Evolutionary conservation across 2,329 filamentous ascomycete genomes (phyloP).

Genomic region (Juglanconis sp.): DNA sequence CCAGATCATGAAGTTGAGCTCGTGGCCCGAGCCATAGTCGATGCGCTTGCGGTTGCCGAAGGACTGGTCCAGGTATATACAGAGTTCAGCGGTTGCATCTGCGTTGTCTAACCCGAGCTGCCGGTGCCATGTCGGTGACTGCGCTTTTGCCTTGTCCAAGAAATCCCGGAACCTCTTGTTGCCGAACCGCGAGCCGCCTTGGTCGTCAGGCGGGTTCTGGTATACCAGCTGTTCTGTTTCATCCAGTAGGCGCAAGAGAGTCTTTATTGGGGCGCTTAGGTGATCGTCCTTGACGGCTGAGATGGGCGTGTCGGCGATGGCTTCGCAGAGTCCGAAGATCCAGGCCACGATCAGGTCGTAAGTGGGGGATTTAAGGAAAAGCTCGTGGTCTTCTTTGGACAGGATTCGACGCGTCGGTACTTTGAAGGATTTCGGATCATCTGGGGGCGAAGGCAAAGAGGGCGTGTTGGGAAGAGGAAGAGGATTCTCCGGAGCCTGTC

Average conservation of each 20-base stretch:
- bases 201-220: constrained; percentile 75
- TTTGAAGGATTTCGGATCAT: constrained; percentile 58
- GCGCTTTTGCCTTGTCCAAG: constrained; percentile 64
- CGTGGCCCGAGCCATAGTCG: constrained; percentile 96
- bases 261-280: constrained; percentile 57
- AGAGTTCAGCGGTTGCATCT: constrained; percentile 65
- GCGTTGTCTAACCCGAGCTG: constrained; percentile 50
- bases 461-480: constrained; percentile 74
- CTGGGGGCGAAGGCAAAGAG: constrained; percentile 63
- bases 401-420: constrained; percentile 76
- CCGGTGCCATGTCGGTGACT: constrained; percentile 60
- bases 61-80: constrained; percentile 75
- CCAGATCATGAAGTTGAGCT: constrained; percentile 97
- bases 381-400: constrained; percentile 72
- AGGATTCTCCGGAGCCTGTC: constrained; percentile 48
- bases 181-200: constrained; percentile 85
- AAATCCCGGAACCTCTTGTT: constrained; percentile 88
- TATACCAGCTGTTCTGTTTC: constrained; percentile 65
- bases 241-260: constrained; percentile 68
- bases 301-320: constrained; percentile 67
- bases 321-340: constrained; percentile 81
- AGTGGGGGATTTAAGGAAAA: constrained; percentile 76
- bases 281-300: constrained; percentile 56
- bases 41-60: constrained; percentile 86
- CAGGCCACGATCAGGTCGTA: constrained; percentile 77